phyloP scores from a whole-genome alignment of 768 basidiomycete species.

The Collybia sordida region DNA sequence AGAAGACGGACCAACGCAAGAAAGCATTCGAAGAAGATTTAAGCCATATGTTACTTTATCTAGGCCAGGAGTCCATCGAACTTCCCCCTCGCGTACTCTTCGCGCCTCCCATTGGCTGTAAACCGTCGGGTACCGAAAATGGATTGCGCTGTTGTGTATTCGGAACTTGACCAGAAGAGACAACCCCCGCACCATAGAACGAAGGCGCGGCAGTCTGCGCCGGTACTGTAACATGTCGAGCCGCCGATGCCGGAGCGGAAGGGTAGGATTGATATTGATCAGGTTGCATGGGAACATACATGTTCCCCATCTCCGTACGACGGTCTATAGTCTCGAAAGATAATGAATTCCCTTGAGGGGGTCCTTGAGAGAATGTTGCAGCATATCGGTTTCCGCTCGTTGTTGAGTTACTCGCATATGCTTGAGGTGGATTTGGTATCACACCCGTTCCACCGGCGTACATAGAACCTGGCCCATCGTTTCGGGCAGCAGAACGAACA shows the following conservation, averaged over 20 bases:
- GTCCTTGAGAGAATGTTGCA: slow-evolving; percentile 49
- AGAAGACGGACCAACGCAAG: slow-evolving; percentile 4
- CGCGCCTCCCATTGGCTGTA: slow-evolving; percentile 36
- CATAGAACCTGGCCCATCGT: slow-evolving; percentile 40
- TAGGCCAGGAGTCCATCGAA: slow-evolving; percentile 70
- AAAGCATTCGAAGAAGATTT: slow-evolving; percentile 4
- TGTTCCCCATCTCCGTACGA: slow-evolving; percentile 60
- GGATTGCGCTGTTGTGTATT: slow-evolving; percentile 38
- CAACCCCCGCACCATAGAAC: slow-evolving; percentile 69
- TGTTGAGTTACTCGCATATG: slow-evolving; percentile 55
- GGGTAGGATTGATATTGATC: slow-evolving; percentile 70
- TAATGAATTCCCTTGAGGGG: slow-evolving; percentile 35
- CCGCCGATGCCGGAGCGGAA: slow-evolving; percentile 30
- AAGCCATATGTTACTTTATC: slow-evolving; percentile 33
- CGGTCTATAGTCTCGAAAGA: slow-evolving; percentile 63
- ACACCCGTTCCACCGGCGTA: slow-evolving; percentile 50
- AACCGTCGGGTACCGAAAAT: slow-evolving; percentile 35
- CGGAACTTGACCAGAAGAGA: slow-evolving; percentile 43
- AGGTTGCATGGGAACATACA: slow-evolving; percentile 84
- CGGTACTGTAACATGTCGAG: slow-evolving; percentile 49
- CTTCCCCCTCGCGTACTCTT: slow-evolving; percentile 63
- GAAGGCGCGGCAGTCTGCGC: slow-evolving; percentile 57
- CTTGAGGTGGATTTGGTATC: slow-evolving; percentile 76
- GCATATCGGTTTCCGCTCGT: slow-evolving; percentile 62
- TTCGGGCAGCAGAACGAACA: slow-evolving; percentile 62